These are phyloP conservation scores for Backusella liffmaniae DNA, from an alignment of 192 early-diverging fungal genomes.

Conservation along the genomic window DNA sequence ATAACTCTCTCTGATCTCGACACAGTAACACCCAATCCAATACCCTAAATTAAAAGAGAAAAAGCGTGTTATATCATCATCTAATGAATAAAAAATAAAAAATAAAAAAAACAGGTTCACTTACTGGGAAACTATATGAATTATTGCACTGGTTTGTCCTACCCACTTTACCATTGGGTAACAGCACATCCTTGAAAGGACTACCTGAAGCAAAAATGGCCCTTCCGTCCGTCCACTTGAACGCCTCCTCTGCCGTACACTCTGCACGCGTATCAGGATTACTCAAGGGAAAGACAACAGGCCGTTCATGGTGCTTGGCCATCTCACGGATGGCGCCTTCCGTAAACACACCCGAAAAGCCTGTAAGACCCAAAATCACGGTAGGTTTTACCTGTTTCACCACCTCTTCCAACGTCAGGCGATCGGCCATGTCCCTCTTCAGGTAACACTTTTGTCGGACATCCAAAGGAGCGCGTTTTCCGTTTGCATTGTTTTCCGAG, in stretches of 20 bases:
- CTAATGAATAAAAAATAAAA: background rate
- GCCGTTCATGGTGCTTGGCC: constrained; percentile 68
- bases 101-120: constrained; percentile 21
- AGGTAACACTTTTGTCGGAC: constrained; percentile 40
- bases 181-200: constrained; percentile 77
- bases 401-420: constrained; percentile 38
- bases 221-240: constrained; percentile 77
- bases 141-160: constrained; percentile 93
- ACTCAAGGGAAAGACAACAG: constrained; percentile 92
- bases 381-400: constrained; percentile 44
- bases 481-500: constrained; percentile 6
- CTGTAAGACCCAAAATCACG: constrained; percentile 39
- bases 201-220: constrained; percentile 97
- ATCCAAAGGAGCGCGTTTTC: constrained; percentile 27
- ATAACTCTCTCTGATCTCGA: constrained; percentile 68
- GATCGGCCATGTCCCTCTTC: constrained; percentile 42
- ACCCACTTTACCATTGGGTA: constrained; percentile 55
- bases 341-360: constrained; percentile 41
- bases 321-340: constrained; percentile 54
- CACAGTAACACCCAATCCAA: constrained; percentile 84
- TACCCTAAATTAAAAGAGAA: constrained; percentile 48
- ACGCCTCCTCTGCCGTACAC: constrained; percentile 92
- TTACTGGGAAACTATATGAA: constrained; percentile 91
- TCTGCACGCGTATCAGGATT: constrained; percentile 90
- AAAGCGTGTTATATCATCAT: background rate